Conservation (phyloP, 2,329 filamentous ascomycete species). For the Hymenotorrendiella dingleyae region DNA sequence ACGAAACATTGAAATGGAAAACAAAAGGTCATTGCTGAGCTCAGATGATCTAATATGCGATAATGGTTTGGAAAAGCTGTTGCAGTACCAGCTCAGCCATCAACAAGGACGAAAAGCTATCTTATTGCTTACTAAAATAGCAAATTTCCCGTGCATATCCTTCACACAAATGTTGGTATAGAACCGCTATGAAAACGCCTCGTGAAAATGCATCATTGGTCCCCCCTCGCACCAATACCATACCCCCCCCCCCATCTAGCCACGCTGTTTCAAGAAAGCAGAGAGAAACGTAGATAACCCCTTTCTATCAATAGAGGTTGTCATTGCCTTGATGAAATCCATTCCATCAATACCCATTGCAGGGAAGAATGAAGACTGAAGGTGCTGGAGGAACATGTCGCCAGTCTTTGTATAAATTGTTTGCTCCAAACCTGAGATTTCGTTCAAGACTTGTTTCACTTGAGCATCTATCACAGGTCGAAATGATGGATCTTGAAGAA, state of each 20-base stretch:
- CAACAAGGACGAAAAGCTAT: too few relatives aligned
- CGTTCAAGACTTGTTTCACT: slow-evolving; percentile 77
- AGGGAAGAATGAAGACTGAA: slow-evolving; percentile 59
- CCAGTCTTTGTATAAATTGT: slow-evolving; percentile 88
- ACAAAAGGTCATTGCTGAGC: too few relatives aligned
- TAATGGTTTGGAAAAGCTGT: too few relatives aligned
- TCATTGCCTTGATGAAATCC: slow-evolving; percentile 54
- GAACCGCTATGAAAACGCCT: slow-evolving; percentile 4
- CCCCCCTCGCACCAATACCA: too few relatives aligned
- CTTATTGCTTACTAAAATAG: too few relatives aligned
- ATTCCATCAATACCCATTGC: slow-evolving; percentile 57
- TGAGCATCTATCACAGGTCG: slow-evolving; percentile 77
- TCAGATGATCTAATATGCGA: too few relatives aligned
- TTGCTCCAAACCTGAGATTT: slow-evolving; percentile 83
- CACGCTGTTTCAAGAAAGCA: slow-evolving; percentile 42
- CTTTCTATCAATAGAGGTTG: slow-evolving; percentile 54
- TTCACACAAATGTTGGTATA: slow-evolving; percentile 2
- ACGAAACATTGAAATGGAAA: too few relatives aligned
- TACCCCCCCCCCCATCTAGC: slow-evolving; percentile 3
- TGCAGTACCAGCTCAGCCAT: too few relatives aligned
- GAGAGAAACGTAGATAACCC: slow-evolving; percentile 59
- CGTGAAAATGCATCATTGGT: slow-evolving; percentile 4
- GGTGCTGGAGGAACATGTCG: slow-evolving; percentile 65
- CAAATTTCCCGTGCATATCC: background rate
- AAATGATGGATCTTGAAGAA: slow-evolving; percentile 74